phyloP scores from a whole-genome alignment of 2,329 filamentous ascomycete species.

The Metarhizium rileyi region DNA sequence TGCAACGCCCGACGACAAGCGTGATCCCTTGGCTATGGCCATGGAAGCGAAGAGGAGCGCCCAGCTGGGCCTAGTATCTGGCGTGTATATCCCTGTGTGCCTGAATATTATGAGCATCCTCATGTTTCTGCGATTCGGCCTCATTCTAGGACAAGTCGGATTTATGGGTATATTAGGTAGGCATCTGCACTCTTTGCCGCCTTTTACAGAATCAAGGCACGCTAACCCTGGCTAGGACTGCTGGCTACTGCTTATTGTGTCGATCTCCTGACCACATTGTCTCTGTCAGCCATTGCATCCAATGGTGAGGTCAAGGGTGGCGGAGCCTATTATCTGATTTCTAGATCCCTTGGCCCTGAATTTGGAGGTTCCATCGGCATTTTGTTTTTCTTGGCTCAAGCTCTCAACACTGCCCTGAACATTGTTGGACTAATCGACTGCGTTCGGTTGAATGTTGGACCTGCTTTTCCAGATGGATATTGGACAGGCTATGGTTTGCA shows the following conservation, averaged over 20 bases:
- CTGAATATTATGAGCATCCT: conserved; percentile 83
- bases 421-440: conserved; percentile 80
- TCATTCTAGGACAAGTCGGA: conserved; percentile 72
- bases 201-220: not conserved
- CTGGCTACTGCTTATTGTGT: conserved; percentile 68
- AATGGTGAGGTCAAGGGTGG: conserved; percentile 84
- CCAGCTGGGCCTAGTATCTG: conserved; percentile 69
- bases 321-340: conserved; percentile 83
- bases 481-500: conserved; percentile 72
- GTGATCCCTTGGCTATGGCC: conserved; percentile 9
- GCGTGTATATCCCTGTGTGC: conserved; percentile 81
- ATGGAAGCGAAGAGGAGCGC: conserved; percentile 31
- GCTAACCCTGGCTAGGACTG: conserved; percentile 40
- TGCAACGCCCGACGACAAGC: conserved; percentile 9
- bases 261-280: conserved; percentile 76
- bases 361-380: conserved; percentile 84
- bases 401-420: conserved; percentile 80
- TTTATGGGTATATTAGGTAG: conserved; percentile 69
- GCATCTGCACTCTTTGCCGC: conserved; percentile 15
- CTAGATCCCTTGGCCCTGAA: conserved; percentile 73
- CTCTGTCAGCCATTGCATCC: conserved; percentile 78
- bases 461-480: conserved; percentile 56
- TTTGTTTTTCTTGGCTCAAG: conserved; percentile 83
- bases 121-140: conserved; percentile 84
- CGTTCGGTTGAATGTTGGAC: conserved; percentile 64